Conservation (phyloP, 805 yeast genomes). For the Zygosaccharomyces siamensis region DNA sequence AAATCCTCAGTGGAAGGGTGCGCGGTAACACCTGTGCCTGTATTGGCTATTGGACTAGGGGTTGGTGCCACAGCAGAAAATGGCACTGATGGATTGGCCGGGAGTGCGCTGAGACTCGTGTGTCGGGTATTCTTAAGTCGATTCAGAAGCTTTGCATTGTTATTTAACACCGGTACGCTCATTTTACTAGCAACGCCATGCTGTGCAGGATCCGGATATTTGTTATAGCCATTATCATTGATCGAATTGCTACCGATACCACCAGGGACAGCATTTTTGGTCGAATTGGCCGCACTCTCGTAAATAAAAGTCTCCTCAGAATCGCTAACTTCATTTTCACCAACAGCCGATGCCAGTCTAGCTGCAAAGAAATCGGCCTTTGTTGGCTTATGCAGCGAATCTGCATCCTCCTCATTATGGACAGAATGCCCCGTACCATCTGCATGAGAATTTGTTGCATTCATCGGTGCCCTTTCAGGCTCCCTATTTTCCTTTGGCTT, state of each 20-base stretch:
- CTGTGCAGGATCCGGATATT: conserved; percentile 8
- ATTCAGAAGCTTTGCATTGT: conserved; percentile 23
- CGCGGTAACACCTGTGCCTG: conserved; percentile 6
- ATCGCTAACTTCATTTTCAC: conserved; percentile 80
- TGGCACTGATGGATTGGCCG: conserved; percentile 11
- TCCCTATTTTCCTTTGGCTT: conserved; percentile 4
- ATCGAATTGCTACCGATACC: conserved; percentile 15
- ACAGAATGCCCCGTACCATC: conserved; percentile 8
- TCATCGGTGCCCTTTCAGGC: conserved; percentile 7
- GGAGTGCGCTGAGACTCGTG: conserved; percentile 32
- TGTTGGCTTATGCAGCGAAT: conserved; percentile 38
- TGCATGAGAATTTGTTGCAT: conserved; percentile 7
- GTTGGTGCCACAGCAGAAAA: conserved; percentile 4
- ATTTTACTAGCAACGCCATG: conserved; percentile 31
- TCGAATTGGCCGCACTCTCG: conserved; percentile 44
- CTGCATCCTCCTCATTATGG: conserved; percentile 7
- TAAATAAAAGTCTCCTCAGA: conserved; percentile 96
- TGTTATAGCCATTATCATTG: conserved; percentile 6
- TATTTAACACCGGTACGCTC: conserved; percentile 33
- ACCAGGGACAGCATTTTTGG: conserved; percentile 27
- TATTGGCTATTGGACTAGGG: conserved; percentile 8
- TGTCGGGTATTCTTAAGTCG: conserved; percentile 32
- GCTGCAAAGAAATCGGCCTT: conserved; percentile 95
- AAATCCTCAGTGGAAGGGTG: conserved; percentile 17
- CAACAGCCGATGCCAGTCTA: conserved; percentile 87